These are phyloP conservation scores for Salix dunnii DNA, from an alignment of 345 rosid genomes.

Conservation along the genomic window DNA sequence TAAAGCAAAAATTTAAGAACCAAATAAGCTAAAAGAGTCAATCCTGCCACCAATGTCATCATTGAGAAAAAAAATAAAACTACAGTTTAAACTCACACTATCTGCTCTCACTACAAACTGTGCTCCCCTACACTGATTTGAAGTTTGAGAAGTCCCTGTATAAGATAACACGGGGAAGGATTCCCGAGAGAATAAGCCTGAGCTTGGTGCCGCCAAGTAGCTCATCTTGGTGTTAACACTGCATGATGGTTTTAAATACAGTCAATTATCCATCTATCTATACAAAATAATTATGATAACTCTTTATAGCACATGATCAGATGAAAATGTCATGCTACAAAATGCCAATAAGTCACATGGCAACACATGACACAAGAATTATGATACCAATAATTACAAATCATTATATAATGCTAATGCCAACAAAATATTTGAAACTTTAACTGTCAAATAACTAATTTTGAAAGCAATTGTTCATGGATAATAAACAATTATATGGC, in stretches of 20 bases:
- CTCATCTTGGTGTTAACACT: constrained; percentile 40
- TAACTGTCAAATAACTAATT: not conserved
- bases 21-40: not conserved
- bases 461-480: not conserved
- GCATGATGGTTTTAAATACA: constrained; percentile 16
- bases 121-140: constrained; percentile 49
- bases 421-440: not conserved
- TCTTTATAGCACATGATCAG: not conserved
- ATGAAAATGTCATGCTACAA: not conserved
- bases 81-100: constrained; percentile 53
- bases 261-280: constrained; percentile 4
- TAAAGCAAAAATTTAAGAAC: not conserved
- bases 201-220: constrained; percentile 53
- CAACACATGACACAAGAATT: not conserved
- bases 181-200: constrained; percentile 57
- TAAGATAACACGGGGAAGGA: constrained; percentile 54
- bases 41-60: not conserved
- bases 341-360: not conserved
- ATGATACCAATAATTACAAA: not conserved
- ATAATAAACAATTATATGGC: not conserved
- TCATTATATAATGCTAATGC: not conserved
- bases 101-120: constrained; percentile 80
- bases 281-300: not conserved
- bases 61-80: constrained; percentile 8
- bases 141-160: constrained; percentile 38